Evolutionary conservation across 1,139 yeast species (phyloP), one percentile per base, ranked within the genome.

Genomic region (Lodderomyces parapsilosis): DNA sequence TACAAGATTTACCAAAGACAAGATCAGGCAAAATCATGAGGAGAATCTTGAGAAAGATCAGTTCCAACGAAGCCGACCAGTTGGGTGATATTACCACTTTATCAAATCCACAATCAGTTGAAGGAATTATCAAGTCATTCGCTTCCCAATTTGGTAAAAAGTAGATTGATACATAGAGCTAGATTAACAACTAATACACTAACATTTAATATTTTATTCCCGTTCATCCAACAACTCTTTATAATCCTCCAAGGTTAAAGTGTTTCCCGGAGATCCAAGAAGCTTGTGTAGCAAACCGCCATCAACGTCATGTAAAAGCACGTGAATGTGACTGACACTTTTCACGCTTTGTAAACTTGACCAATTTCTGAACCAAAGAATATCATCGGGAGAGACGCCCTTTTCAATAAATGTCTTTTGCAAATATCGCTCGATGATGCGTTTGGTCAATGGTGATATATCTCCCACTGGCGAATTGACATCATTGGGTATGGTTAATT

Each of bases 1-100:
- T 93, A 44, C 80, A 78, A 47, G 99, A 93, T 62, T 80, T 93
- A 66, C 99, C 99, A 67, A 91, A 90, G 80, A 93, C 99, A 28
- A 82, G 99, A 74, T 89, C 96, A 24, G 99, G 99, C 59, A 93
- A 93, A 80, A 91, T 93, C 65, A 91, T 93, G 96, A 86, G 99
- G 78, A 87, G 99, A 76, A 87, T 93, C 57, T 79, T 93, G 70
- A 85, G 99, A 75, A 93, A 93, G 76, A 76, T 93, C 49, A 83
- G 93, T 38, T 79, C 93, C 43, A 80, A 86, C 56, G 98, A 93
- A 72, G 93, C 88, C 51, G 96, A 89, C 57, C 90, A 88, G 66
- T 76, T 93, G 57, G 99, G 99, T 55, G 99, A 93, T 66, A 78
- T 88, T 61, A 77, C 95, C 49, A 93, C 99, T 41, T 78, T 93